Conservation (phyloP, 768 basidiomycete species). For the Exsudoporus frostii region DNA sequence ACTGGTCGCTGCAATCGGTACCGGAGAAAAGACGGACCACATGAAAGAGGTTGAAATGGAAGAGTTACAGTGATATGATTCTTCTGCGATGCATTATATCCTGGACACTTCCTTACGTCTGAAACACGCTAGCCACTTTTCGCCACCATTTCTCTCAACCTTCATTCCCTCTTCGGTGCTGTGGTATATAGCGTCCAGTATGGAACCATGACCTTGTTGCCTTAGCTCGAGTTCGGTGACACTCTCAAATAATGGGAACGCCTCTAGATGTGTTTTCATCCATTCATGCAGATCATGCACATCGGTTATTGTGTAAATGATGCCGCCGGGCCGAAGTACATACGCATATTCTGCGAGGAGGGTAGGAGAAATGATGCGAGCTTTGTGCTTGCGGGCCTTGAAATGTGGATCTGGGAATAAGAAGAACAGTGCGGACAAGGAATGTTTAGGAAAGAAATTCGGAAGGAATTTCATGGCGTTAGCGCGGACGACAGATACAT, state of each 20-base stretch:
- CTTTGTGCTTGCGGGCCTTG: constrained; percentile 97
- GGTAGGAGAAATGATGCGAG: constrained; percentile 97
- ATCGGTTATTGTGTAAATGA: constrained; percentile 97
- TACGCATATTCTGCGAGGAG: constrained; percentile 97
- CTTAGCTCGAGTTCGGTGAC: constrained; percentile 74
- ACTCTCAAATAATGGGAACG: constrained; percentile 82
- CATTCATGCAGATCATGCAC: constrained; percentile 91
- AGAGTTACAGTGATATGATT: constrained; percentile 31
- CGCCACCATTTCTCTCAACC: constrained; percentile 85
- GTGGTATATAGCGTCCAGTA: constrained; percentile 78
- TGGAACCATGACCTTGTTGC: constrained; percentile 68
- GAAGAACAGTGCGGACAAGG: constrained; percentile 92
- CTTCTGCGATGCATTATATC: constrained; percentile 4
- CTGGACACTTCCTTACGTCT: constrained; percentile 46
- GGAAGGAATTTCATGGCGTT: constrained; percentile 99
- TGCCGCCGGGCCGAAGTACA: constrained; percentile 87
- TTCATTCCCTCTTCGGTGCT: constrained; percentile 97
- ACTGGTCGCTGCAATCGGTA: constrained; percentile 62
- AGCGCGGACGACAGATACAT: constrained; percentile 90
- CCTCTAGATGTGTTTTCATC: constrained; percentile 89
- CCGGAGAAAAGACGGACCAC: constrained; percentile 35
- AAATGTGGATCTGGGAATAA: constrained; percentile 99
- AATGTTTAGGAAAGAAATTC: constrained; percentile 90
- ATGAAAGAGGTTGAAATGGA: constrained; percentile 38
- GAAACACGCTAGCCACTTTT: constrained; percentile 93